Conservation (phyloP, 495 filamentous ascomycete species). For the Aspergillus taichungensis region DNA sequence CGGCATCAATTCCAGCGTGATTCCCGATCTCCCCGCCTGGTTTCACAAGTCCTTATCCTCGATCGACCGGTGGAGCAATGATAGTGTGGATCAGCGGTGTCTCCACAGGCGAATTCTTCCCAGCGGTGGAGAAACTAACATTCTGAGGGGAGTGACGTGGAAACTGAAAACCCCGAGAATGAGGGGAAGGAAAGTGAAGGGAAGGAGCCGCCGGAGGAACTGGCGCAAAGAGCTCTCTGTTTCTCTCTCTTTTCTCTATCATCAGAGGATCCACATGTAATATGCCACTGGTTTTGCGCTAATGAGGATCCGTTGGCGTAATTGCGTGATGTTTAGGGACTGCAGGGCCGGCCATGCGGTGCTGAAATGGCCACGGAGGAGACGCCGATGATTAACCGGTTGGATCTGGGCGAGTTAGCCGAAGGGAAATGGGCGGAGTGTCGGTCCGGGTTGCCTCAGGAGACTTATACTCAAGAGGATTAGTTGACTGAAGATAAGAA, state of each 20-base stretch:
- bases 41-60: background rate
- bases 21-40: slow-evolving; percentile 2
- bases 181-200: too few relatives aligned
- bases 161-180: too few relatives aligned
- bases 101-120: background rate
- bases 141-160: too few relatives aligned
- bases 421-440: slow-evolving; percentile 3
- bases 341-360: too few relatives aligned
- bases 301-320: too few relatives aligned
- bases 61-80: background rate
- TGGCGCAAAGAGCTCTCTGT: too few relatives aligned
- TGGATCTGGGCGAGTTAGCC: slow-evolving; percentile 1
- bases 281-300: too few relatives aligned
- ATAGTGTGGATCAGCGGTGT: background rate
- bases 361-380: slow-evolving; percentile 6
- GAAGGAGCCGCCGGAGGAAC: too few relatives aligned
- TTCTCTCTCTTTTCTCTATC: too few relatives aligned
- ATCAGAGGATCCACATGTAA: background rate
- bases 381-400: slow-evolving; percentile 10
- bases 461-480: background rate
- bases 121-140: background rate
- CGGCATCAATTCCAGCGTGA: background rate
- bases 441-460: slow-evolving; percentile 15
- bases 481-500: too few relatives aligned
- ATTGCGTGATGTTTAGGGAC: too few relatives aligned